Percentiles rank a stretch among this genome's conserved stretches.
These are phyloP conservation scores for Monotropa hypopitys DNA, from an alignment of 179 eudicot species.

Conservation along the genomic window DNA sequence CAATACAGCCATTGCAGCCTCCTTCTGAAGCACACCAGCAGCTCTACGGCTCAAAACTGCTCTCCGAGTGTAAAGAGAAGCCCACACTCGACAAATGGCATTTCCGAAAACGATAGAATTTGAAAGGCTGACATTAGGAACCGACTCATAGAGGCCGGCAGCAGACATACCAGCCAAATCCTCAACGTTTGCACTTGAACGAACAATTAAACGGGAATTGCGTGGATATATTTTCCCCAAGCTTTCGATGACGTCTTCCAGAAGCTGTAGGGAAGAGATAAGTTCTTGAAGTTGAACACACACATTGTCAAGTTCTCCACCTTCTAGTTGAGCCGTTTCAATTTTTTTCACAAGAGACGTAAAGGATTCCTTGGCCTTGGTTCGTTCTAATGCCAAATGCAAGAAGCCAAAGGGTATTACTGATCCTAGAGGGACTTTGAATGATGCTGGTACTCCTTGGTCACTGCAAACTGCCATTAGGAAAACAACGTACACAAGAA, in stretches of 20 bases:
- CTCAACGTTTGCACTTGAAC: slow-evolving; percentile 95
- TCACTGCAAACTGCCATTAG: slow-evolving; percentile 51
- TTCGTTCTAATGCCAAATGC: slow-evolving; percentile 59
- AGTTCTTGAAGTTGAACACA: slow-evolving; percentile 64
- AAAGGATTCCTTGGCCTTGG: slow-evolving; percentile 36
- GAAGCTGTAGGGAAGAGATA: slow-evolving; percentile 40
- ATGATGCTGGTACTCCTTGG: slow-evolving; percentile 85
- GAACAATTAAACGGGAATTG: slow-evolving; percentile 52
- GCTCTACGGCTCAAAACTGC: slow-evolving; percentile 83
- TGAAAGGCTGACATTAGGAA: slow-evolving; percentile 82
- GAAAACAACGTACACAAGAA: background rate
- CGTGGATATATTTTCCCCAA: slow-evolving; percentile 37
- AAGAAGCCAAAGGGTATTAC: slow-evolving; percentile 82
- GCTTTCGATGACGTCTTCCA: slow-evolving; percentile 33
- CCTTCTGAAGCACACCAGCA: slow-evolving; percentile 62
- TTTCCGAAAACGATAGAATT: slow-evolving; percentile 47
- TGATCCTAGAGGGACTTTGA: slow-evolving; percentile 70
- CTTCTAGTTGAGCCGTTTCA: slow-evolving; percentile 58
- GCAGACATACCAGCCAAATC: slow-evolving; percentile 99
- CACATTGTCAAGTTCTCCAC: slow-evolving; percentile 55
- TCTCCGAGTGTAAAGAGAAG: slow-evolving; percentile 78
- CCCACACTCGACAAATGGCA: slow-evolving; percentile 73
- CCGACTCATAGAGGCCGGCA: slow-evolving; percentile 95
- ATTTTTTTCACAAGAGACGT: slow-evolving; percentile 40
- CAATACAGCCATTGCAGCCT: slow-evolving; percentile 77